These are phyloP conservation scores for Trichoderma brevicompactum DNA, from an alignment of 2,329 filamentous ascomycete species.

Conservation along the genomic window DNA sequence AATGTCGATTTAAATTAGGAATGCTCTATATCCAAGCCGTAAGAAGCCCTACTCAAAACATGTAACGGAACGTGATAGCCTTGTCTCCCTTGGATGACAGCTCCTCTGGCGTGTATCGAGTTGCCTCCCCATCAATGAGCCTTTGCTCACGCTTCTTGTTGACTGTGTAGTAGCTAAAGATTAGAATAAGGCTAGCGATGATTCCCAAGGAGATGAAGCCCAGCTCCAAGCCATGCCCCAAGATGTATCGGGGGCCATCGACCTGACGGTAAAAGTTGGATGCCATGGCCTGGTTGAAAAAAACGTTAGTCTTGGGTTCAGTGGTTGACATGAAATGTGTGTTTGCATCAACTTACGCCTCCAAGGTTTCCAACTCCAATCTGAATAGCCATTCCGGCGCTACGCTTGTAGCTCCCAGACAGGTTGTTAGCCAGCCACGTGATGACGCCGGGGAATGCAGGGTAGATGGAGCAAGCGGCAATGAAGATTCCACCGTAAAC, in stretches of 20 bases:
- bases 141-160: slow-evolving; percentile 62
- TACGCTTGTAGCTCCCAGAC: slow-evolving; percentile 67
- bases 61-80: slow-evolving; percentile 66
- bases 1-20: slow-evolving; percentile 6
- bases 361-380: slow-evolving; percentile 65
- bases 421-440: slow-evolving; percentile 81
- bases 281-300: slow-evolving; percentile 60
- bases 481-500: slow-evolving; percentile 79
- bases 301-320: background rate
- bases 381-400: slow-evolving; percentile 66
- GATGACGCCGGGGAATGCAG: slow-evolving; percentile 77
- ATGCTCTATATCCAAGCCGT: background rate
- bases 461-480: slow-evolving; percentile 77
- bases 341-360: slow-evolving; percentile 45
- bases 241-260: slow-evolving; percentile 53
- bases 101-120: slow-evolving; percentile 49
- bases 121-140: slow-evolving; percentile 49
- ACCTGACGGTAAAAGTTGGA: slow-evolving; percentile 69
- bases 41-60: slow-evolving; percentile 44
- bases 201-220: slow-evolving; percentile 54
- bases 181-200: slow-evolving; percentile 48
- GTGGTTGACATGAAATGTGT: background rate
- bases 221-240: slow-evolving; percentile 57
- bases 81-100: slow-evolving; percentile 63
- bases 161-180: slow-evolving; percentile 58